Evolutionary conservation across 139 green algal species (phyloP).

Genomic region (Ettlia oleoabundans): DNA sequence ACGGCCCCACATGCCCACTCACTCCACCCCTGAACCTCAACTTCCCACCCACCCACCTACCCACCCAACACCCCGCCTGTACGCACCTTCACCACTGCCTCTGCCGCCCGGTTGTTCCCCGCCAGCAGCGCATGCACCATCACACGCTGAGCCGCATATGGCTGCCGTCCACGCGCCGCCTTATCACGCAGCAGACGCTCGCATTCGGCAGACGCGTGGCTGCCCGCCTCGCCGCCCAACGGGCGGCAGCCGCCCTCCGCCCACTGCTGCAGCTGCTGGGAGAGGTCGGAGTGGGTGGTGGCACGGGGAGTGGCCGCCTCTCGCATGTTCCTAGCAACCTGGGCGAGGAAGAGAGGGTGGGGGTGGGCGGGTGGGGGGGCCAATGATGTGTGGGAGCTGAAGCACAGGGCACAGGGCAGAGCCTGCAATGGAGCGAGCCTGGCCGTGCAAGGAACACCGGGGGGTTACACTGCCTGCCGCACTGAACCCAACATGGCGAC

Average conservation of each 20-base stretch:
- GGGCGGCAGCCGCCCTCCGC: conserved; percentile 34
- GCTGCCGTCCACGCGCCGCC: background rate
- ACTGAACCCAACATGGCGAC: too few relatives aligned
- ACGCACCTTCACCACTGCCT: conserved; percentile 59
- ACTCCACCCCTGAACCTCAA: background rate
- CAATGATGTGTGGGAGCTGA: background rate
- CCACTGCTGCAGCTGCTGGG: conserved; percentile 43
- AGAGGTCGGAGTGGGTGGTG: conserved; percentile 32
- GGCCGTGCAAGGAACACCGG: too few relatives aligned
- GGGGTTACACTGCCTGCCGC: too few relatives aligned
- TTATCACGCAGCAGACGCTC: conserved; percentile 68
- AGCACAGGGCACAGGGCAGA: background rate
- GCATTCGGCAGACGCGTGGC: conserved; percentile 56
- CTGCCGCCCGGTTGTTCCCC: conserved; percentile 64
- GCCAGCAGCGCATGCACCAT: conserved; percentile 72
- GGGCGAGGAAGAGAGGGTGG: background rate
- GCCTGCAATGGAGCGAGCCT: too few relatives aligned
- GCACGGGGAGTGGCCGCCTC: conserved; percentile 39
- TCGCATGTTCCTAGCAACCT: conserved; percentile 37
- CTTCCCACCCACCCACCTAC: background rate
- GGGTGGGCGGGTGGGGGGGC: background rate
- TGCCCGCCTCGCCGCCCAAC: conserved; percentile 17
- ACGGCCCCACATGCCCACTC: too few relatives aligned
- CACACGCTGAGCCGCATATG: conserved; percentile 51
- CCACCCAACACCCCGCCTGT: background rate